Conservation (phyloP, 192 early-diverging fungal species). For the Coemansia sp. region DNA sequence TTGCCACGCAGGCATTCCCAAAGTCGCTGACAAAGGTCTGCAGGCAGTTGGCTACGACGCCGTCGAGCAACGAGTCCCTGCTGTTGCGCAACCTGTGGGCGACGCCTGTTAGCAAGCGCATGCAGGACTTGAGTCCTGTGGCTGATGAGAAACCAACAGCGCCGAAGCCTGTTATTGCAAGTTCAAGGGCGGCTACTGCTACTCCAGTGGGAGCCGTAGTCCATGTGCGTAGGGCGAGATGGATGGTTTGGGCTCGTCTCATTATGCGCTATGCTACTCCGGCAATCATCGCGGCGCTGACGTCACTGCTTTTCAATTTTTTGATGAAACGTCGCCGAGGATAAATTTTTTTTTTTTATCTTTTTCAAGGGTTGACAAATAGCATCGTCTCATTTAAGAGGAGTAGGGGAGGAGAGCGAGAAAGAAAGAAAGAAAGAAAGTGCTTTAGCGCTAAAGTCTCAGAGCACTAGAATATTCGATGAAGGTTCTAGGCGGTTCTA, state of each 20-base stretch:
- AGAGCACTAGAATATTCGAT: neutral
- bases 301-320: conserved; percentile 32
- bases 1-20: conserved; percentile 59
- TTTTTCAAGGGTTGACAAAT: neutral
- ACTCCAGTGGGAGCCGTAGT: neutral
- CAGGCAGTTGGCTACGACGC: conserved; percentile 29
- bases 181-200: neutral
- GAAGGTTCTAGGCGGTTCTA: conserved; percentile 3
- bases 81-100: conserved; percentile 16
- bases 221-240: neutral
- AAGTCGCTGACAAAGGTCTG: conserved; percentile 58
- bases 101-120: neutral
- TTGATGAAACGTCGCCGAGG: conserved; percentile 5
- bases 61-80: conserved; percentile 30
- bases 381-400: neutral
- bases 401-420: neutral
- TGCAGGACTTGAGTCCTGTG: neutral
- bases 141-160: neutral
- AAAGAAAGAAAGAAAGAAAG: neutral
- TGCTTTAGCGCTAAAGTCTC: neutral
- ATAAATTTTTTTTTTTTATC: neutral
- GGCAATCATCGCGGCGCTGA: conserved; percentile 45
- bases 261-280: conserved; percentile 42
- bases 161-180: neutral
- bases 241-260: conserved; percentile 33